Base-by-base conservation (phyloP, 2,329 filamentous ascomycete species). In the Remersonia thermophila region DNA sequence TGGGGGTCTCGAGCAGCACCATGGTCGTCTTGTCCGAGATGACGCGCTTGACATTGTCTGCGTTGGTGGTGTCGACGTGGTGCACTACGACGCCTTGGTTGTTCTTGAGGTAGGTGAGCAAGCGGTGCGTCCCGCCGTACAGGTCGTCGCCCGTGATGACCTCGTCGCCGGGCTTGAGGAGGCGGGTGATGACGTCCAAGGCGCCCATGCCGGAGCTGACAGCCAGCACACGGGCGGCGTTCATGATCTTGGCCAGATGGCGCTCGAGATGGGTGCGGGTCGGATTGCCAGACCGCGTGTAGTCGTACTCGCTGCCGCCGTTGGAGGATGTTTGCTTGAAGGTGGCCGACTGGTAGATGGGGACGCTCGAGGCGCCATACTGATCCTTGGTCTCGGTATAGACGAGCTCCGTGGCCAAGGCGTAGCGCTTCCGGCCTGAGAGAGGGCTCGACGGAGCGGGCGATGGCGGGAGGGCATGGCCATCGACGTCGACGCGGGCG, bases 211-310 rank as follows among this genome's bases (percentile, higher is more conserved):
- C 91, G 1, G 89, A 96, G 36, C 87, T 86, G 30, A 96, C 89
- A 33, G 93, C 89, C 34, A 98, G 73, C 8, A 85, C 84, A 38
- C 93, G 82, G 51, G 78, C 77, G 31, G 91, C 91, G 50, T 84
- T 87, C 93, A 98, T 98, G 57, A 98, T 93, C 73, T 98, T 98
- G 54, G 93, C 91, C 51, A 98, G 69, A 60, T 98, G 91, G 40
- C 89, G 78, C 66, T 98, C 91, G 44, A 98, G 75, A 55, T 98
- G 91, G 25, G 89, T 93, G 47, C 91, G 77, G 40, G 91, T 98
- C 13, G 91, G 91, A 58, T 98, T 98, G 38, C 91, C 91, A 26
- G 87, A 96, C 43, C 93, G 83, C 41, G 91, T 96, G 66, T 98
- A 98, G 66, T 98, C 91, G 61, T 96, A 98, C 60, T 96, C 87